phyloP scores from a whole-genome alignment of 2,329 filamentous ascomycete species.

The Thielaviopsis musarum region DNA sequence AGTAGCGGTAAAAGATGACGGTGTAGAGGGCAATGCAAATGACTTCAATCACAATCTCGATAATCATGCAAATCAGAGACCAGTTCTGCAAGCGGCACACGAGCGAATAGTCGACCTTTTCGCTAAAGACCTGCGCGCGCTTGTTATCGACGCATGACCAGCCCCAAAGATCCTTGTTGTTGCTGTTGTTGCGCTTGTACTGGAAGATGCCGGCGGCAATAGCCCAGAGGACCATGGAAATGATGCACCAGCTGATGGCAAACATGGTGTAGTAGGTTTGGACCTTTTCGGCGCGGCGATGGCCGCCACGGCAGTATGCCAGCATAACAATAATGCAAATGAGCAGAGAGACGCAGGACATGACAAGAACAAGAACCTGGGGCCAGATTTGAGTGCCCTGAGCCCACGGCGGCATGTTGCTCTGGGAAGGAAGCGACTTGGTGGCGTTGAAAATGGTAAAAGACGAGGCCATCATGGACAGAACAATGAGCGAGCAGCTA shows the following conservation, averaged over 20 bases:
- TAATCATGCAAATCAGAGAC: conserved; percentile 90
- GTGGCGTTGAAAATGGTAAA: conserved; percentile 89
- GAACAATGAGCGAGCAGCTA: conserved; percentile 86
- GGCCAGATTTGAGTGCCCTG: conserved; percentile 68
- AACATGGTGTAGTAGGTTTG: conserved; percentile 93
- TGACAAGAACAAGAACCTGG: conserved; percentile 64
- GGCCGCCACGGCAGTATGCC: conserved; percentile 77
- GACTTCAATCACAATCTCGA: conserved; percentile 84
- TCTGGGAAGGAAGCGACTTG: conserved; percentile 53
- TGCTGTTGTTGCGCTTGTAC: conserved; percentile 48
- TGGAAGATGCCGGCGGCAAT: conserved; percentile 74
- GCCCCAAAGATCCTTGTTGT: conserved; percentile 86
- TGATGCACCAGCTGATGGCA: conserved; percentile 81
- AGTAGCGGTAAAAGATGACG: conserved; percentile 93
- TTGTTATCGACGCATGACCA: conserved; percentile 93
- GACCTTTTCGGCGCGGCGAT: conserved; percentile 77
- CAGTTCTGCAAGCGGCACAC: conserved; percentile 91
- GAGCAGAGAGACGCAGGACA: conserved; percentile 64
- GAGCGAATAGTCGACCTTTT: conserved; percentile 75
- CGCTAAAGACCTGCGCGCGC: conserved; percentile 56
- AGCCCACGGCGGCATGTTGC: conserved; percentile 75
- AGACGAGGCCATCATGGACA: conserved; percentile 76
- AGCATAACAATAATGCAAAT: conserved; percentile 68
- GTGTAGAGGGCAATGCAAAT: conserved; percentile 87
- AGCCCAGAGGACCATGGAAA: conserved; percentile 85